Percentiles rank a stretch among this genome's conserved stretches.
These are phyloP conservation scores for Tubosaeta brunneosetosa DNA, from an alignment of 768 basidiomycete genomes.

Conservation along the genomic window DNA sequence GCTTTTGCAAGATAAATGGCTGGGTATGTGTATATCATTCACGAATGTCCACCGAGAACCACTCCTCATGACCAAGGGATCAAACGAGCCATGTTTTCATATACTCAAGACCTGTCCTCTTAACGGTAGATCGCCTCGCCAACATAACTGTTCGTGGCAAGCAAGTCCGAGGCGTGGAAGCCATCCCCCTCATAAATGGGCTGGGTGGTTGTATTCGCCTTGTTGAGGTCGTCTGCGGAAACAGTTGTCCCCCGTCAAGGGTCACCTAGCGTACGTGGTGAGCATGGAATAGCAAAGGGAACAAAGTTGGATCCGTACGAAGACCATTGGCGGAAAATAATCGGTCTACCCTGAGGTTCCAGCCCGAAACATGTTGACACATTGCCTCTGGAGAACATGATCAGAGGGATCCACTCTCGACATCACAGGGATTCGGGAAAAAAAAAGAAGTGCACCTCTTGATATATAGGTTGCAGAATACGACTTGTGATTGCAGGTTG, in stretches of 20 bases:
- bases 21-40: neutral
- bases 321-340: conserved; percentile 69
- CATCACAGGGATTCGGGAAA: neutral
- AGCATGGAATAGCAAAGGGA: neutral
- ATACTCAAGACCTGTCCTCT: conserved; percentile 45
- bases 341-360: conserved; percentile 52
- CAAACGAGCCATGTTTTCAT: conserved; percentile 54
- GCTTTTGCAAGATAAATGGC: no score
- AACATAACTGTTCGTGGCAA: conserved; percentile 34
- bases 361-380: conserved; percentile 66
- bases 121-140: conserved; percentile 55
- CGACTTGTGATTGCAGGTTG: conserved; percentile 34
- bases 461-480: conserved; percentile 28
- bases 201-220: conserved; percentile 46
- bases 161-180: conserved; percentile 65
- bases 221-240: conserved; percentile 47
- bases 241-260: conserved; percentile 71
- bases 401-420: neutral
- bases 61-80: neutral
- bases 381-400: conserved; percentile 49
- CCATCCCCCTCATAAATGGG: conserved; percentile 57
- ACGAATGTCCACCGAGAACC: neutral
- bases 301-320: conserved; percentile 37
- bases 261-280: conserved; percentile 43
- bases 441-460: conserved; percentile 16